Base-by-base conservation (phyloP, 2,329 filamentous ascomycete genomes). In the Boeremia lycopersici region DNA sequence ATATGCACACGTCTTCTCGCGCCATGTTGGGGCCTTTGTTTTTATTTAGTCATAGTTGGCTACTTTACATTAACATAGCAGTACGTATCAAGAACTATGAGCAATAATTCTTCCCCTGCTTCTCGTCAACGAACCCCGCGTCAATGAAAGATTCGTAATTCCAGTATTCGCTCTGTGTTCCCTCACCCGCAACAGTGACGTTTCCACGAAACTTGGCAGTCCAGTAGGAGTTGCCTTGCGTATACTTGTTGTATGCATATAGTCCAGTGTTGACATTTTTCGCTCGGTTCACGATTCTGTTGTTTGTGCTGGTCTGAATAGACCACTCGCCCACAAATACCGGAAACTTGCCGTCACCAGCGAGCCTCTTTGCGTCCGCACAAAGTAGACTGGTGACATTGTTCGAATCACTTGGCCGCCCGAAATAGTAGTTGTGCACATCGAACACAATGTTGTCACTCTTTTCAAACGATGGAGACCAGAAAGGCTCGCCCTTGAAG, bases 291-390 rank as follows among this genome's bases (percentile, higher is more conserved):
- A 57, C 63, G 19, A 74, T 59, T 8, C 60, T 65, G 57, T 76
- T 77, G 46, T 74, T 70, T 25, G 63, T 62, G 23, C 62, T 53
- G 3, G 66, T 65, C 60, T 76, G 68, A 13, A 75, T 61, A 3
- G 64, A 60, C 71, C 71, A 75, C 54, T 75, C 72, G 26, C 74
- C 74, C 9, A 75, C 63, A 42, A 75, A 74, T 6, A 66, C 57
- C 2, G 65, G 63, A 31, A 65, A 63, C 38, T 63, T 62, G 11
- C 34, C 44, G 6, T 60, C 48, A 6, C 55, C 57, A 13, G 53
- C 56, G 5, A 61, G 35, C 17, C 26, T 48, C 29, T 57, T 48
- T 2, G 61, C 62, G 12, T 67, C 57, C n/a, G 56, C 54, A 15
- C 57, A 64, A n/a, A 67, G 51, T 9, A 49, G 47, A 2, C 44